These are phyloP conservation scores for Phialophora verrucosa DNA, from an alignment of 2,329 filamentous ascomycete species.

Conservation along the genomic window DNA sequence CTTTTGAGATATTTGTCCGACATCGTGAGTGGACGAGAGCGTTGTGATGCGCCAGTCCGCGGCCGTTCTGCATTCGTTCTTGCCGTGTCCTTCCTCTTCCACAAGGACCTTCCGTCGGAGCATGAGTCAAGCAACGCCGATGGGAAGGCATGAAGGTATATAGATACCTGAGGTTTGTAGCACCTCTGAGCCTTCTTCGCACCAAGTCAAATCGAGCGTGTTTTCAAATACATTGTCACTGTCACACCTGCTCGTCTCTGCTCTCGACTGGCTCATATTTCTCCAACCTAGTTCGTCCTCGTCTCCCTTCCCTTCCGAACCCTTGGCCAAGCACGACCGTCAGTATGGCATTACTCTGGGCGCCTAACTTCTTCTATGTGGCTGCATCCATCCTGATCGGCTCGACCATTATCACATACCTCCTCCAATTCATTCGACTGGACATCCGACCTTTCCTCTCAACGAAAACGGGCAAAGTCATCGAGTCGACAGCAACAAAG, in stretches of 20 bases:
- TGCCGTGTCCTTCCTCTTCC: background rate
- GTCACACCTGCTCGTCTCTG: background rate
- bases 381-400: constrained; percentile 27
- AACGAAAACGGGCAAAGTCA: constrained; percentile 23
- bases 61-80: constrained; percentile 7
- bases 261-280: background rate
- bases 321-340: background rate
- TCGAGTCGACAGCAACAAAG: constrained; percentile 1
- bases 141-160: background rate
- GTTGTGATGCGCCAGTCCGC: constrained; percentile 2
- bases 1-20: background rate
- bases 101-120: constrained; percentile 2
- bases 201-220: background rate
- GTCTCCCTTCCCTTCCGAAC: background rate
- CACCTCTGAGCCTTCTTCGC: background rate
- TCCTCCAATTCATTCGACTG: constrained; percentile 27
- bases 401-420: constrained; percentile 22
- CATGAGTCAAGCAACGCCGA: background rate
- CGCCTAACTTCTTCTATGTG: constrained; percentile 26
- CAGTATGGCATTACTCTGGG: constrained; percentile 15
- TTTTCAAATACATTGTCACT: constrained; percentile 2
- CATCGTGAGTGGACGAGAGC: background rate
- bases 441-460: constrained; percentile 24
- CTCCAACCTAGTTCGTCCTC: background rate
- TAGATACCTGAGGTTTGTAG: constrained; percentile 1